Conservation (phyloP, 2,329 filamentous ascomycete species). For the Fusarium illudens region DNA sequence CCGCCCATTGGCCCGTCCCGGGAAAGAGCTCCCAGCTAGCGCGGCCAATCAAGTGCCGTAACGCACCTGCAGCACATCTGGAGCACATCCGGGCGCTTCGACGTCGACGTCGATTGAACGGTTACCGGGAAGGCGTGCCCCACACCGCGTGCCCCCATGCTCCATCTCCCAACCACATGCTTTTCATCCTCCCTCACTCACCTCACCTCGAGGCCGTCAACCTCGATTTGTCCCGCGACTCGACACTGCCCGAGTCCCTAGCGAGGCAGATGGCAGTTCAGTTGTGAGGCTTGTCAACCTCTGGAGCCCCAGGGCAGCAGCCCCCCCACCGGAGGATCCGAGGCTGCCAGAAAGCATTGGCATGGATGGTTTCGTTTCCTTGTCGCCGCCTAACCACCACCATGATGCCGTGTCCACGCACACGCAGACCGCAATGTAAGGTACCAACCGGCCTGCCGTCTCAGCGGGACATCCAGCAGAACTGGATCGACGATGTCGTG, state of each 20-base stretch:
- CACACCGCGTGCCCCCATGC: constrained; percentile 42
- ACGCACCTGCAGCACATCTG: constrained; percentile 43
- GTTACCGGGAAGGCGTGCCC: constrained; percentile 32
- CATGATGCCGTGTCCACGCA: constrained; percentile 23
- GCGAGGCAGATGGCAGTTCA: not conserved
- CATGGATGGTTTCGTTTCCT: constrained; percentile 26
- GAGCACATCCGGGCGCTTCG: constrained; percentile 44
- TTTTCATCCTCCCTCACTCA: constrained; percentile 32
- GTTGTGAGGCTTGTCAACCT: not conserved
- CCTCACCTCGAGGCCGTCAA: constrained; percentile 18
- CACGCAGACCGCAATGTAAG: constrained; percentile 37
- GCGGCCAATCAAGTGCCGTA: constrained; percentile 49
- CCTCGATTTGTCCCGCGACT: constrained; percentile 3
- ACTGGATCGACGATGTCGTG: constrained; percentile 33
- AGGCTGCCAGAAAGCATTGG: constrained; percentile 23
- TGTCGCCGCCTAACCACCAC: constrained; percentile 1
- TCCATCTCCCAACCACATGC: constrained; percentile 46
- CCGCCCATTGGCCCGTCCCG: constrained; percentile 45
- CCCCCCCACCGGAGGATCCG: constrained; percentile 9
- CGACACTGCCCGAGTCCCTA: not conserved
- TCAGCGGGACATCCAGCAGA: constrained; percentile 11
- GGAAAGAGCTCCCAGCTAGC: constrained; percentile 38
- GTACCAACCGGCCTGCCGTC: constrained; percentile 32
- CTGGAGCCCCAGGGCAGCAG: constrained; percentile 5
- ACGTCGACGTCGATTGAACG: constrained; percentile 46